Evolutionary conservation across 169 alveolate genomes (phyloP).

Genomic region (Plasmodium inui): DNA sequence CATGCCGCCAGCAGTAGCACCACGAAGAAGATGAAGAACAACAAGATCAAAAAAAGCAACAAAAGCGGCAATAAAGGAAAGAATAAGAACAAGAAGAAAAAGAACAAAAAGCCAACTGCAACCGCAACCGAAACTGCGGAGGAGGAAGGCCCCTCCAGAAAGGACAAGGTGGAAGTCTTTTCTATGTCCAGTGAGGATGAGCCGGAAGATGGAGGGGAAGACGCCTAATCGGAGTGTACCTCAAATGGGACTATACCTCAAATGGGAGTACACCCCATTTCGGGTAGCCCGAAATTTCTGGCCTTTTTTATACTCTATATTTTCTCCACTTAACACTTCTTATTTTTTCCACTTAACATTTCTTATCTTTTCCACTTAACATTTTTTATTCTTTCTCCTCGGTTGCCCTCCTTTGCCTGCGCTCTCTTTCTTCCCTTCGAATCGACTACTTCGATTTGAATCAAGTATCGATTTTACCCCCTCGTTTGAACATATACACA

Average conservation of each 20-base stretch:
- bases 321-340: not conserved
- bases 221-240: not conserved
- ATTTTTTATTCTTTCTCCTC: not conserved
- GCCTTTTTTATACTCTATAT: not conserved
- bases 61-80: not conserved
- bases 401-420: not conserved
- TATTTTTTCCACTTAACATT: not conserved
- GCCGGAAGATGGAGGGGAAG: not conserved
- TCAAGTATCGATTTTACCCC: not conserved
- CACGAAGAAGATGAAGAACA: not conserved
- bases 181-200: slow-evolving; percentile 70
- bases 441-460: not conserved
- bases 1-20: not conserved
- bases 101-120: not conserved
- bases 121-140: not conserved
- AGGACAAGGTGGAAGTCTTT: slow-evolving; percentile 31
- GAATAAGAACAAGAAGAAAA: not conserved
- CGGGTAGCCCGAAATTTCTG: not conserved
- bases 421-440: not conserved
- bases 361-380: too few relatives aligned
- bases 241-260: not conserved
- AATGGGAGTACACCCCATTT: not conserved
- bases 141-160: not conserved
- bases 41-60: not conserved
- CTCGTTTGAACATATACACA: not conserved